Evolutionary conservation across 129 eudicot genomes (phyloP).

Genomic region (Ambrosia trifida): DNA sequence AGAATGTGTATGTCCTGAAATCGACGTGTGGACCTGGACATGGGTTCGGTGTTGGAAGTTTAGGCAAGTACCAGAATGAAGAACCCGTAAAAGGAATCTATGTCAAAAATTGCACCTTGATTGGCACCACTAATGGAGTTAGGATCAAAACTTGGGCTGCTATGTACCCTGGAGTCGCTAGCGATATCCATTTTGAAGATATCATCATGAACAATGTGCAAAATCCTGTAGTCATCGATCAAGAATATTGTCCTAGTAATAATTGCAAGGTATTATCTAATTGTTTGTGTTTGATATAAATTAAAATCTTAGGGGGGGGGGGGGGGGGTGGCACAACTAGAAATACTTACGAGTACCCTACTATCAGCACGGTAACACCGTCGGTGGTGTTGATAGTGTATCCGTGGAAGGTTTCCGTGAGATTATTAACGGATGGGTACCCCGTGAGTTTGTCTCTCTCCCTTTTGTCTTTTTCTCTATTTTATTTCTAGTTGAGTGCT

Average conservation of each 20-base stretch:
- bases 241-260: constrained; percentile 43
- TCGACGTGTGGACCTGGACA: constrained; percentile 77
- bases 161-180: constrained; percentile 14
- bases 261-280: constrained; percentile 21
- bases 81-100: constrained; percentile 38
- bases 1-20: constrained; percentile 37
- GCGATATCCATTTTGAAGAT: constrained; percentile 50
- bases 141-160: constrained; percentile 53
- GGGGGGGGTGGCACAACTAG: no score
- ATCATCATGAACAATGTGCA: constrained; percentile 41
- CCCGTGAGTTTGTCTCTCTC: no score
- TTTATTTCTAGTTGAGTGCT: no score
- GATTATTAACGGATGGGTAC: no score
- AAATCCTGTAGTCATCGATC: constrained; percentile 51
- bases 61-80: constrained; percentile 49
- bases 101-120: constrained; percentile 47
- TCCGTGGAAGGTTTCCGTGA: no score
- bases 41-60: constrained; percentile 59
- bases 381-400: no score
- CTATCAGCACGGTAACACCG: no score
- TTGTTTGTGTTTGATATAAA: background rate
- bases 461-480: no score
- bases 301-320: no score
- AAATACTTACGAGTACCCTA: no score
- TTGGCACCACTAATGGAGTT: constrained; percentile 42